Evolutionary conservation across 2,329 filamentous ascomycete genomes (phyloP).

Genomic region (Penicillium nordicum): DNA sequence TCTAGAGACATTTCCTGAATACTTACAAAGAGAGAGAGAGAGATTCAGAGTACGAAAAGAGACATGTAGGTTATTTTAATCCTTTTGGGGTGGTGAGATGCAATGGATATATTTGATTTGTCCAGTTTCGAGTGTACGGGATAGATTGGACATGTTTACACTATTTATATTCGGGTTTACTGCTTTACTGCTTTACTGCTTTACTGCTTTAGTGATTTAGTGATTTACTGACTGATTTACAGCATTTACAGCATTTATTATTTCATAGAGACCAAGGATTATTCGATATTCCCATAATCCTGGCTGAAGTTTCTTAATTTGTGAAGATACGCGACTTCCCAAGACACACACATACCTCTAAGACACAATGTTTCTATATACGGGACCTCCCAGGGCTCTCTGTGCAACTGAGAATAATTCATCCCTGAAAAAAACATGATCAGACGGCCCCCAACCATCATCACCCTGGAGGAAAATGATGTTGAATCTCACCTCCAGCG

Average conservation of each 20-base stretch:
- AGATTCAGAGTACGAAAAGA: not conserved
- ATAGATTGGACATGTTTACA: not conserved
- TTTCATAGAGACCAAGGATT: not conserved
- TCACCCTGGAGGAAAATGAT: constrained; percentile 33
- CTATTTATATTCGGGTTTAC: not conserved
- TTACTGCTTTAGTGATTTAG: not conserved
- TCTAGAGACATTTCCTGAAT: not conserved
- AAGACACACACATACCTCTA: too few relatives aligned
- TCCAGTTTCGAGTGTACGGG: constrained; percentile 1
- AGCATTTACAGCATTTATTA: not conserved
- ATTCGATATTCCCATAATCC: not conserved
- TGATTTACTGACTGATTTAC: not conserved
- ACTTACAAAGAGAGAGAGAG: not conserved
- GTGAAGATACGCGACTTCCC: not conserved
- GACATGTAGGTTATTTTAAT: not conserved
- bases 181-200: not conserved
- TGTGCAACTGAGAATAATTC: not conserved
- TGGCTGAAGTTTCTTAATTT: not conserved
- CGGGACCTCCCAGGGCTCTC: constrained; percentile 1
- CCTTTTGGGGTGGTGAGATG: not conserved
- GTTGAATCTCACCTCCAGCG: constrained; percentile 30
- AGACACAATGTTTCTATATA: constrained; percentile 1
- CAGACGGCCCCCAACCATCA: constrained; percentile 32
- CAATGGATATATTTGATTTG: constrained; percentile 4
- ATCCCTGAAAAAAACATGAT: constrained; percentile 27